phyloP scores from a whole-genome alignment of 140 eudicot genomes.

The Ambrosia hybrid region DNA sequence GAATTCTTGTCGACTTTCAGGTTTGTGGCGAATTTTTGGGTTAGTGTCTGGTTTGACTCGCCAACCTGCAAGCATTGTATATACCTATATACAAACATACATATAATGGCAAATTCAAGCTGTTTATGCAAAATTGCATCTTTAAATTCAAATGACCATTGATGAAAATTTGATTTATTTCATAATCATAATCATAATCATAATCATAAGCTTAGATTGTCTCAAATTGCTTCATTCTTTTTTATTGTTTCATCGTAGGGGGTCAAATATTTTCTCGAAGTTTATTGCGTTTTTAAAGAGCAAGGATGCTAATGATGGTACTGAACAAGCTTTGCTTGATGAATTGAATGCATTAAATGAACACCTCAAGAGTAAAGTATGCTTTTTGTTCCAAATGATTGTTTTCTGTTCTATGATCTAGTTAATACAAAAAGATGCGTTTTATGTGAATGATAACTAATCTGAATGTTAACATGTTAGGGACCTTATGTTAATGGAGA shows the following conservation, averaged over 20 bases:
- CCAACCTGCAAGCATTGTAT: too few species aligned
- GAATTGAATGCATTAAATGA: slow-evolving; percentile 73
- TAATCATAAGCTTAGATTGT: neutral
- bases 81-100: too few species aligned
- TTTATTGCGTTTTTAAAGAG: slow-evolving; percentile 69
- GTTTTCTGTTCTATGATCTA: neutral
- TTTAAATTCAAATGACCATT: neutral
- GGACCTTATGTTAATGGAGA: slow-evolving; percentile 74
- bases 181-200: neutral
- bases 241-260: slow-evolving; percentile 39
- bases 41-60: too few species aligned
- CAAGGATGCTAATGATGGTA: slow-evolving; percentile 79
- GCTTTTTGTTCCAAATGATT: neutral
- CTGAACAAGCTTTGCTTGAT: slow-evolving; percentile 70
- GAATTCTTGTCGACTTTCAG: too few species aligned
- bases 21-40: too few species aligned
- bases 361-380: slow-evolving; percentile 63
- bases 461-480: slow-evolving; percentile 27
- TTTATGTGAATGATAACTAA: slow-evolving; percentile 3
- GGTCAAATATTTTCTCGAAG: slow-evolving; percentile 64
- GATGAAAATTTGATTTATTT: too few species aligned
- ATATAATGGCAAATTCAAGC: too few species aligned
- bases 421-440: neutral
- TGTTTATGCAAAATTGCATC: neutral
- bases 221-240: neutral